A percentile compares a stretch with the other conserved stretches of the same genome.
Conservation (phyloP, 441 rosid species). For the Syzygium malaccense region DNA sequence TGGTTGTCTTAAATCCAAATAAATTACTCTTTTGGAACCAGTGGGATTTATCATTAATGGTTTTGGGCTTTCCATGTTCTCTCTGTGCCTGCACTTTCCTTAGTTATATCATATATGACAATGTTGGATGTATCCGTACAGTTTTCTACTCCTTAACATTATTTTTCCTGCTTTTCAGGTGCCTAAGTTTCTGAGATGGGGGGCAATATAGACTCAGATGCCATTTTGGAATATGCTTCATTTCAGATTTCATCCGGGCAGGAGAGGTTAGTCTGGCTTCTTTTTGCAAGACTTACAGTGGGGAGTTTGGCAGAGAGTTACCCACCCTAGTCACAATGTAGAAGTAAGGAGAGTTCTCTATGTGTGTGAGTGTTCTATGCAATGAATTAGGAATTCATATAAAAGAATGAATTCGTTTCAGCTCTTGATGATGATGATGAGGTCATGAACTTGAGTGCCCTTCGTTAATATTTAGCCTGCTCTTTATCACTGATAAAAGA, state of each 20-base stretch:
- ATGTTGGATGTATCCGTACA: background rate
- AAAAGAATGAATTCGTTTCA: background rate
- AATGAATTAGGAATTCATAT: background rate
- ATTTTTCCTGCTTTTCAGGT: constrained; percentile 1
- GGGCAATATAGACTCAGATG: constrained; percentile 25
- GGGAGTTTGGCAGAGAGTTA: background rate
- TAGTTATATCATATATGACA: background rate
- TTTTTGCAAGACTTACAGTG: background rate
- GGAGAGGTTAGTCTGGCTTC: constrained; percentile 26
- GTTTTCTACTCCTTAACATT: background rate
- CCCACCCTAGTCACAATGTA: background rate
- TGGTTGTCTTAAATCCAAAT: background rate
- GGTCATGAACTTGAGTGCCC: background rate
- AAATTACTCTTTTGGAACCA: background rate
- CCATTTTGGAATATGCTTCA: constrained; percentile 41
- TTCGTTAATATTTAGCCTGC: background rate
- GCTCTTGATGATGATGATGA: background rate
- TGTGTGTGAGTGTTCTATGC: background rate
- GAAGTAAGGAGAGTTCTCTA: background rate
- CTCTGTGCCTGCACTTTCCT: background rate
- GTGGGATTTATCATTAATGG: background rate
- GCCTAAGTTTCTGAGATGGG: constrained; percentile 21
- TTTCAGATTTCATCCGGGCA: constrained; percentile 38
- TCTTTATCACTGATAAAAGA: background rate
- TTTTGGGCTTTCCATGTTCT: background rate